Conservation (phyloP, 2,329 filamentous ascomycete species). For the Tympanopsis confertula region DNA sequence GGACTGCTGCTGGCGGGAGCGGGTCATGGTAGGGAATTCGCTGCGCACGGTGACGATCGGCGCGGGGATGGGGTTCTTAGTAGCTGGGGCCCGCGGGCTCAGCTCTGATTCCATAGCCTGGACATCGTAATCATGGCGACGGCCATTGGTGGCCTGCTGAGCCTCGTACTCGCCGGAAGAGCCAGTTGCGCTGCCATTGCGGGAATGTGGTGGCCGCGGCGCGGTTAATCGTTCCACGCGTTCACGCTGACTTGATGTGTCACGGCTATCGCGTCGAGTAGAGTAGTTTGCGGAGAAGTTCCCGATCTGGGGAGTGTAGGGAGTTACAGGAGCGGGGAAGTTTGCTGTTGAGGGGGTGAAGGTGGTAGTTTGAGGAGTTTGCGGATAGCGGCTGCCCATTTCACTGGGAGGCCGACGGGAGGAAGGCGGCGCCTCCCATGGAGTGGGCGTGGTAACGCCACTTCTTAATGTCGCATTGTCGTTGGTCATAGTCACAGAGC, state of each 20-base stretch:
- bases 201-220: no score
- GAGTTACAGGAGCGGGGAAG: not conserved
- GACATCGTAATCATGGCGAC: conserved; percentile 87
- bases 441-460: not conserved
- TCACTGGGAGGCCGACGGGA: not conserved
- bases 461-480: conserved; percentile 45
- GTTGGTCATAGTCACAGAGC: conserved; percentile 38
- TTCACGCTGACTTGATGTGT: not conserved
- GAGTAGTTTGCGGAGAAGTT: not conserved
- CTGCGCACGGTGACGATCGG: conserved; percentile 90
- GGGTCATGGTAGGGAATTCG: conserved; percentile 87
- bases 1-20: conserved; percentile 87
- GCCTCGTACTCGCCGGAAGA: conserved; percentile 71
- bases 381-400: not conserved
- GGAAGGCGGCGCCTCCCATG: not conserved
- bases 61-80: conserved; percentile 78
- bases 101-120: conserved; percentile 89
- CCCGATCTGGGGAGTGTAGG: not conserved
- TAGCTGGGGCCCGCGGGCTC: conserved; percentile 57
- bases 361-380: not conserved
- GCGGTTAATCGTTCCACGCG: not conserved
- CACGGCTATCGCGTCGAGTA: not conserved
- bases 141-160: conserved; percentile 44
- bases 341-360: not conserved
- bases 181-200: conserved; percentile 66